Percentiles rank a stretch among this genome's conserved stretches.
Conservation (phyloP, 306 rosid genomes). For the Cyamopsis tetragonoloba region DNA sequence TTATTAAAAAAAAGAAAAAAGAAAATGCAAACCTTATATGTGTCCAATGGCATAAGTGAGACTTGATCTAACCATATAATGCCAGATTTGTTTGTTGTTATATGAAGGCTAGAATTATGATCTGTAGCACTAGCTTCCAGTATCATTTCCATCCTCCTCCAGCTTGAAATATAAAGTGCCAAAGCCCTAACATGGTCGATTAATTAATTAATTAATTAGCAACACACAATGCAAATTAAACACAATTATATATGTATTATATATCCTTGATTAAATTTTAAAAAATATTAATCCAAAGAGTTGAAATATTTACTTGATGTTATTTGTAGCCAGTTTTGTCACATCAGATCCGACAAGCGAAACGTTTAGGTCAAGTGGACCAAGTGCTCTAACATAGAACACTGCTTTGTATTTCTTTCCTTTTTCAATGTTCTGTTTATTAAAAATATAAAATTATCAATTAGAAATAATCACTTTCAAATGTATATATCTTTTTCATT, state of each 20-base stretch:
- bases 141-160: slow-evolving; percentile 15
- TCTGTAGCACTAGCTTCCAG: slow-evolving; percentile 10
- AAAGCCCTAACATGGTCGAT: background rate
- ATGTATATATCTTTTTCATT: background rate
- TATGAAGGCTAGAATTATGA: slow-evolving; percentile 24
- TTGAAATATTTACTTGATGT: slow-evolving; percentile 34
- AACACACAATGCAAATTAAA: background rate
- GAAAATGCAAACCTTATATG: slow-evolving; percentile 18
- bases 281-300: background rate
- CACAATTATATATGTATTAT: no score
- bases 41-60: slow-evolving; percentile 33
- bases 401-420: slow-evolving; percentile 55
- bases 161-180: background rate
- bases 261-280: no score
- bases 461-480: background rate
- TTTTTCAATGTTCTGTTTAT: slow-evolving; percentile 54
- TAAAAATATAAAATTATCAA: background rate
- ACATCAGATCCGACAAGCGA: slow-evolving; percentile 41
- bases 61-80: slow-evolving; percentile 31
- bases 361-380: slow-evolving; percentile 41
- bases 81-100: slow-evolving; percentile 11
- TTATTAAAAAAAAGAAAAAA: no score
- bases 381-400: slow-evolving; percentile 47
- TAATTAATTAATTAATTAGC: background rate
- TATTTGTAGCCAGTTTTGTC: slow-evolving; percentile 41